phyloP scores from a whole-genome alignment of 176 grass and related monocot genomes.

The Pontederia paniculata region DNA sequence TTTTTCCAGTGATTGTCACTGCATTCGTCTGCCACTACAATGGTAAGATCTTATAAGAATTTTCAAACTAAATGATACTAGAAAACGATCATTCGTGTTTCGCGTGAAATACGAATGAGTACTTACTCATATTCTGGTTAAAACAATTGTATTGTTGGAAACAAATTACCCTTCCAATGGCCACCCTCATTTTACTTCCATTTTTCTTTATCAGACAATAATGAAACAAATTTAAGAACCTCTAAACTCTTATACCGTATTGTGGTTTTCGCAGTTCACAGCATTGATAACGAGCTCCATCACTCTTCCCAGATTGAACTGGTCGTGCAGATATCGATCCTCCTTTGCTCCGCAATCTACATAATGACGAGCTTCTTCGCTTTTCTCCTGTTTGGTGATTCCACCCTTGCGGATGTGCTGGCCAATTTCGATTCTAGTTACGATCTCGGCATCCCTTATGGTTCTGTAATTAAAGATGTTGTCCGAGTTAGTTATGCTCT shows the following conservation, averaged over 20 bases:
- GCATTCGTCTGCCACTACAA: conserved; percentile 7
- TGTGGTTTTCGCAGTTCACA: neutral
- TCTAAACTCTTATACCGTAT: neutral
- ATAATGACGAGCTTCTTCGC: conserved; percentile 1
- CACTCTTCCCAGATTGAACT: neutral
- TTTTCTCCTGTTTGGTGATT: conserved; percentile 5
- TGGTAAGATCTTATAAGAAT: no score
- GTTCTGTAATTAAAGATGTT: neutral
- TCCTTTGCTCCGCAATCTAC: neutral
- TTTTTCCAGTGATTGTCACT: neutral
- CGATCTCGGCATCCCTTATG: neutral
- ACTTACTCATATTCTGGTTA: no score
- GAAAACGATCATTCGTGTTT: no score
- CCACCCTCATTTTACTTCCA: no score
- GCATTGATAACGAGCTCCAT: neutral
- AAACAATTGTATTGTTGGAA: no score
- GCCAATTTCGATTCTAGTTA: neutral
- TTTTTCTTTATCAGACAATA: no score
- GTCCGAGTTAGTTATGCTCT: neutral
- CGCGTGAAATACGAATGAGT: no score
- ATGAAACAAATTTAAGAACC: no score
- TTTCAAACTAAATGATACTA: no score
- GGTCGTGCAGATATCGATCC: neutral
- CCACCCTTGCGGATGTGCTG: conserved; percentile 1
- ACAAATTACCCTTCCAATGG: no score